Conservation (phyloP, 2,329 filamentous ascomycete species). For the Trichophyton benhamiae region DNA sequence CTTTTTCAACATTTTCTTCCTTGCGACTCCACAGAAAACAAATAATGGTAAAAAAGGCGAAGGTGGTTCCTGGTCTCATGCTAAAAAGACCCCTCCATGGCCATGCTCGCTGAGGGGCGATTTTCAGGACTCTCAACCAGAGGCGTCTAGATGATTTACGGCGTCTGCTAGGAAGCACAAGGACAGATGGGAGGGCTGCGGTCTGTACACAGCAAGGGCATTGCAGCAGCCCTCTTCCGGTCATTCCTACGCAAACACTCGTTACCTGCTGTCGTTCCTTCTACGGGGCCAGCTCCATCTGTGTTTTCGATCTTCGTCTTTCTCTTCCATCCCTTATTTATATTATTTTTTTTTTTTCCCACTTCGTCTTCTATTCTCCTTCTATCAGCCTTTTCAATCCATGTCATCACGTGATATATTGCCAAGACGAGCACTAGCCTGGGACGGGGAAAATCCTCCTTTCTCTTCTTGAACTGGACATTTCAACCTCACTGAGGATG, state of each 20-base stretch:
- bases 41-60: not conserved
- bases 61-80: not conserved
- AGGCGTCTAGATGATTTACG: not conserved
- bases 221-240: not conserved
- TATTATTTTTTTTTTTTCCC: not conserved
- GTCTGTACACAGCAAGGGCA: not conserved
- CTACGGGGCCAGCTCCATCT: not conserved
- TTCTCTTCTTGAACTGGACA: conserved; percentile 9
- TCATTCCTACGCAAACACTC: not conserved
- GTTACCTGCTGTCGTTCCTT: not conserved
- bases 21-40: not conserved
- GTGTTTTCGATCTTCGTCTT: not conserved
- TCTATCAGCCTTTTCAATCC: conserved; percentile 10
- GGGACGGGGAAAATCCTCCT: conserved; percentile 31
- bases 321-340: no score
- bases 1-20: not conserved
- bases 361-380: not conserved
- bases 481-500: conserved; percentile 15
- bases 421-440: conserved; percentile 18
- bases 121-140: not conserved
- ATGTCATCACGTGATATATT: conserved; percentile 27
- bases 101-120: not conserved
- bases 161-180: not conserved
- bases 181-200: not conserved
- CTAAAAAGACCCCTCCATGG: not conserved